Evolutionary conservation across 352 stramenopile species (phyloP), one percentile per base, ranked within the genome.

Genomic region (Phytopythium aichiense): DNA sequence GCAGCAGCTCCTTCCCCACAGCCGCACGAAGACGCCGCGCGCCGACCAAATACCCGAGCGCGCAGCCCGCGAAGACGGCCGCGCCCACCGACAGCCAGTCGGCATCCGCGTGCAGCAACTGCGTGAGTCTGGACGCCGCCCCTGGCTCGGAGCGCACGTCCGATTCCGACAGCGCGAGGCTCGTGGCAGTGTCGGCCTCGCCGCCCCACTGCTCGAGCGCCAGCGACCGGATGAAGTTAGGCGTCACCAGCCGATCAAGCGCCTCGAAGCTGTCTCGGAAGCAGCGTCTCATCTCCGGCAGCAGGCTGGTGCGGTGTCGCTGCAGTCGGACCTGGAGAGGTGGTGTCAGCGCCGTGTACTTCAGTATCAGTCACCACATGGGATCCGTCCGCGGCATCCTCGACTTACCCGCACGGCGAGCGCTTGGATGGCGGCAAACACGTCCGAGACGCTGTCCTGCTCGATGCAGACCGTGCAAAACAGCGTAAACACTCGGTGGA

Each of bases 401-500:
- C 48, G 15, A 59, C 66, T 56, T 72, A 90, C 81, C 61, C 81
- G 69, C 22, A 78, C 68, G 40, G 77, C 69, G 37, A 88, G 64
- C 2, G 78, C 79, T 60, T 87, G 75, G 42, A 90, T 64, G 46
- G 75, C 61, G 3, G 71, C 67, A 7, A 87, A 72, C 22, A 88
- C 68, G 28, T 88, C 81, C n/a, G 67, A 70, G 25, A 78, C 67
- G 33, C 71, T 81, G 63, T 88, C 79, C 78, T 88, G 50, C 38
- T 45, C 38, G 7, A 74, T 8, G 22, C 7, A 48, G 9, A 23
- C 22, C 13, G 9, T 16, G 18, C 40, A 11, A 30, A 56, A 30
- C 42, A 12, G 42, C 45, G 40, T 37, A 43, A 4, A 4, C 38
- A 7, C 43, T 48, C 4, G 1, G 48, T 35, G 15, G 7, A 40